A percentile compares a stretch with the other conserved stretches of the same genome.
Evolutionary conservation across 768 basidiomycete species (phyloP).

Genomic region (Rhodotorula diobovata): DNA sequence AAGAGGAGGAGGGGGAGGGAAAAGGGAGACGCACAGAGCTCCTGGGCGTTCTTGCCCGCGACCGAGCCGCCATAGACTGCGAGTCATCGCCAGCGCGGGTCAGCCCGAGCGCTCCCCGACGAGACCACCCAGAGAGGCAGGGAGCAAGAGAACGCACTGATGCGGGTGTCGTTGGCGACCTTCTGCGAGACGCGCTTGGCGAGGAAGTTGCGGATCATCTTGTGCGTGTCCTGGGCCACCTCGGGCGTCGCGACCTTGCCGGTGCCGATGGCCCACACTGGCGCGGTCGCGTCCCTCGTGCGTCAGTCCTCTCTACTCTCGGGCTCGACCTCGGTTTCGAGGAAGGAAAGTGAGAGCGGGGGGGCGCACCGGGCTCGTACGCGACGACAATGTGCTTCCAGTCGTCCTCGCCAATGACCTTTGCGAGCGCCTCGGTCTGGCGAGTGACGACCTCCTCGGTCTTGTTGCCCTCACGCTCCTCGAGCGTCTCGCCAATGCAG

Average conservation of each 20-base stretch:
- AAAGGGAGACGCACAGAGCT: constrained; percentile 56
- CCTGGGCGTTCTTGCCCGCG: constrained; percentile 76
- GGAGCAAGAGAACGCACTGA: constrained; percentile 51
- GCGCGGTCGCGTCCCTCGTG: too few relatives aligned
- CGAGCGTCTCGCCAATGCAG: constrained; percentile 90
- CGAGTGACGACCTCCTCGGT: constrained; percentile 74
- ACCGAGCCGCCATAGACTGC: constrained; percentile 85
- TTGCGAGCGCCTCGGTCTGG: constrained; percentile 73
- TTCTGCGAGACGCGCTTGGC: constrained; percentile 59
- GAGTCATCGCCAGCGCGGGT: too few relatives aligned
- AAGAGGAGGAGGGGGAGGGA: too few relatives aligned
- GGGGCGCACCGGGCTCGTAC: constrained; percentile 66
- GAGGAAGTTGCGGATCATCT: constrained; percentile 72
- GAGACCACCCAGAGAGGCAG: not conserved
- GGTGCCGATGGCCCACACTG: constrained; percentile 93
- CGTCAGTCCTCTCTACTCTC: too few relatives aligned
- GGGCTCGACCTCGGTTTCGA: too few relatives aligned
- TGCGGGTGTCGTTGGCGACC: constrained; percentile 69
- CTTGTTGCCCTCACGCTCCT: constrained; percentile 71
- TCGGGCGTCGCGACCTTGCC: constrained; percentile 85
- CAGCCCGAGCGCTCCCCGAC: not conserved
- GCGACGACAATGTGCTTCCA: constrained; percentile 96
- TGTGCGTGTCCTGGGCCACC: constrained; percentile 85
- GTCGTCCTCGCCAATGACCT: constrained; percentile 55
- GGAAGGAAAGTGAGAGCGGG: not conserved